Evolutionary conservation across 805 yeast species (phyloP), one percentile per base, ranked within the genome.

Genomic region (Teunomyces panamensis): DNA sequence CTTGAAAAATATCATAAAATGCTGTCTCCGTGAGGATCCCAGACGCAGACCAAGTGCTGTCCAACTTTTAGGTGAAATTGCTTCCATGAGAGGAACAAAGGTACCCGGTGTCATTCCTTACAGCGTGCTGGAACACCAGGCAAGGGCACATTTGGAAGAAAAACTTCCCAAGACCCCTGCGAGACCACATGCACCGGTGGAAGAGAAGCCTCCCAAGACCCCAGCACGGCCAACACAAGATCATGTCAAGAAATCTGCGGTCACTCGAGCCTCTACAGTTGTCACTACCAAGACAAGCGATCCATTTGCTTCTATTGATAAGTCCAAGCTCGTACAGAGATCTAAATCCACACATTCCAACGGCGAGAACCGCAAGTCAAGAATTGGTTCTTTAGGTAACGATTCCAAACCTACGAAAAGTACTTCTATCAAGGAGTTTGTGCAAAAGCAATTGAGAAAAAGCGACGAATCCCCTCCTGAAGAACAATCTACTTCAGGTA

Each of bases 11-110:
- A 64, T 87, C 20, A 84, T 87, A 33, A 71, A 78, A 17, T 81
- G 80, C 48, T 69, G 85, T 56, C 64, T 87, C 50, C 73, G 81
- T 45, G 85, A 75, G 33, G 83, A 85, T 58, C 94, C 94, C 3
- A 71, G 79, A 39, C 73, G 80, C 48, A 76, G 96, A 58, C 96
- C 96, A 7, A 85, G 83, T 50, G 84, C 84, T 2, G 81, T 79
- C 49, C 92, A 87, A 60, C 69, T 86, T 20, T 63, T 87, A 28
- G 87, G 81, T 43, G 91, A 86, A 61, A 71, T 86, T 5, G 80
- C 85, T 50, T 71, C 72, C 44, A 79, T 87, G 79, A 77, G 81
- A 62, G 78, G 79, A 16, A 59, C 70, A 9, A 74, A 74, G 29
- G 51, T 68, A 34, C 73, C 79, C 1, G 61, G 62, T 49, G 69